Percentiles rank a stretch among this genome's conserved stretches.
Conservation (phyloP, 768 basidiomycete genomes). For the Auriscalpium orientale region DNA sequence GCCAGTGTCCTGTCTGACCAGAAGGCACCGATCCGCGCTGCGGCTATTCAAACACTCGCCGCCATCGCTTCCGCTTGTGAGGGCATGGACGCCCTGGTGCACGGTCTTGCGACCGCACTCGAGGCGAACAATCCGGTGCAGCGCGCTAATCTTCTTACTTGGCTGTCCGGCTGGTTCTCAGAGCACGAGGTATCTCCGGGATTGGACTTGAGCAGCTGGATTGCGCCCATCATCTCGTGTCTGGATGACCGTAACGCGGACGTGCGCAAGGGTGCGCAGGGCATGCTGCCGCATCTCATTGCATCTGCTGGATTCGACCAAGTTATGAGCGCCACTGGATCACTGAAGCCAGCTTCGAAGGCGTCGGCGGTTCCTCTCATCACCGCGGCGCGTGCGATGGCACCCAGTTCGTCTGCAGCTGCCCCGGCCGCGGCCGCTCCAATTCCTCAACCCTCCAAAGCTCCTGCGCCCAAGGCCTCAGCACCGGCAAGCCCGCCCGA, state of each 20-base stretch:
- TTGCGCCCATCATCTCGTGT: constrained; percentile 55
- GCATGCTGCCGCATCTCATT: constrained; percentile 71
- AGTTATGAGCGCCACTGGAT: constrained; percentile 78
- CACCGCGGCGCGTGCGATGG: constrained; percentile 58
- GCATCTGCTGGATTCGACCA: constrained; percentile 71
- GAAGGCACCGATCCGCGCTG: constrained; percentile 77
- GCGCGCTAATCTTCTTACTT: constrained; percentile 68
- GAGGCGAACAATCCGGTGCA: constrained; percentile 86
- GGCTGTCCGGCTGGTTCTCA: constrained; percentile 77
- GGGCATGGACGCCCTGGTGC: constrained; percentile 73
- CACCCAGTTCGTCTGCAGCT: constrained; percentile 13
- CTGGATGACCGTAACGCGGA: constrained; percentile 90
- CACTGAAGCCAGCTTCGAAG: constrained; percentile 88
- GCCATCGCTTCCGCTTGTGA: constrained; percentile 83
- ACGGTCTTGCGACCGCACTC: constrained; percentile 69
- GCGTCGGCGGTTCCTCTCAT: constrained; percentile 80
- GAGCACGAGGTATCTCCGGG: constrained; percentile 45
- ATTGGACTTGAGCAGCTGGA: constrained; percentile 68
- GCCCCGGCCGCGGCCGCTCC: constrained; percentile 19
- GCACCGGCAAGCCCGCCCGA: constrained; percentile 12
- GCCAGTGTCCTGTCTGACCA: constrained; percentile 87
- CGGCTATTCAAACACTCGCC: constrained; percentile 70
- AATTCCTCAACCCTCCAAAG: constrained; percentile 13
- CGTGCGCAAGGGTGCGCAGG: constrained; percentile 86
- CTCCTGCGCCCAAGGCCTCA: not conserved